Conservation (phyloP, 1,139 yeast genomes). For the Kodamaea arcana region DNA sequence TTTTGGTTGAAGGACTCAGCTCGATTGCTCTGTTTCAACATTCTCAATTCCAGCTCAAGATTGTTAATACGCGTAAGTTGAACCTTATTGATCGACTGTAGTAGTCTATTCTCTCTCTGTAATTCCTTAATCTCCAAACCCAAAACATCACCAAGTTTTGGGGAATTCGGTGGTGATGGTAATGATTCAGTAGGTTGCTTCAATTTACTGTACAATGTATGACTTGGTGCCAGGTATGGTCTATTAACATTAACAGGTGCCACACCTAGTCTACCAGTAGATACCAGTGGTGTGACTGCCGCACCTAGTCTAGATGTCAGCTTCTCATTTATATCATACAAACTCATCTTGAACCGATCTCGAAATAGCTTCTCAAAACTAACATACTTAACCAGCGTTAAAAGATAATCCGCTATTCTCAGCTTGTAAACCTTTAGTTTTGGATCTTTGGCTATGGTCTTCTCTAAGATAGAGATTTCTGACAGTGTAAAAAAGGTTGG, state of each 20-base stretch:
- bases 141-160: constrained; percentile 15
- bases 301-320: no score
- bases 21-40: constrained; percentile 21
- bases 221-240: constrained; percentile 2
- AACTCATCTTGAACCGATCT: constrained; percentile 18
- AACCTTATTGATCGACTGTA: background rate
- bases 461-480: constrained; percentile 24
- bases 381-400: constrained; percentile 22
- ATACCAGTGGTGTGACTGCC: no score
- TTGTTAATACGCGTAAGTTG: constrained; percentile 11
- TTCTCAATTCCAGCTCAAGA: constrained; percentile 18
- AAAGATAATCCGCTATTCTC: constrained; percentile 28
- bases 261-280: no score
- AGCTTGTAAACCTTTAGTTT: constrained; percentile 22
- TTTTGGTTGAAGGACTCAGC: constrained; percentile 13
- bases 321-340: no score
- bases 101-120: constrained; percentile 13
- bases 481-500: constrained; percentile 19
- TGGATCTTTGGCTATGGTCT: constrained; percentile 27
- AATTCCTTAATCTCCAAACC: constrained; percentile 17
- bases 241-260: no score
- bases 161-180: constrained; percentile 11
- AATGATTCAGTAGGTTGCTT: constrained; percentile 6
- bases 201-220: no score
- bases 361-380: constrained; percentile 23